Conservation (phyloP, 495 filamentous ascomycete species). For the Lophium mytilinum region DNA sequence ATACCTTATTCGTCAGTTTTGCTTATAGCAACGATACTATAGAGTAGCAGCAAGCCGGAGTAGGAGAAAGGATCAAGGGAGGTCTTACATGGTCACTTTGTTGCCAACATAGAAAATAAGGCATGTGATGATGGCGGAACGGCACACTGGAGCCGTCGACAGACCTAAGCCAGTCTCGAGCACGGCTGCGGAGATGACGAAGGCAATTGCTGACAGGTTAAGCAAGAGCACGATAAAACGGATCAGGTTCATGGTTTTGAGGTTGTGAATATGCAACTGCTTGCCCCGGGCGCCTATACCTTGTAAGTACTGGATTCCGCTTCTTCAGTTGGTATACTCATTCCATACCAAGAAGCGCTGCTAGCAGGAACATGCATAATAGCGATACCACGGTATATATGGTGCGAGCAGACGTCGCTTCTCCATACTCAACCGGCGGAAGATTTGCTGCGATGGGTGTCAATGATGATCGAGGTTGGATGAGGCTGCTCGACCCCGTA, state of each 20-base stretch:
- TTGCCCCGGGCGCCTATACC: constrained; percentile 19
- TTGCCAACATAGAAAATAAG: constrained; percentile 31
- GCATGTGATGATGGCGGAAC: constrained; percentile 29
- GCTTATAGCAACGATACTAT: not conserved
- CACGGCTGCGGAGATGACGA: constrained; percentile 21
- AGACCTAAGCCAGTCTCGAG: constrained; percentile 18
- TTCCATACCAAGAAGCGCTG: constrained; percentile 13
- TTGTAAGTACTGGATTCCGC: not conserved
- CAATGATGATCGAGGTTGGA: not conserved
- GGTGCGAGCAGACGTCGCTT: constrained; percentile 10
- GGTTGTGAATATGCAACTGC: constrained; percentile 8
- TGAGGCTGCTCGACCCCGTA: not conserved
- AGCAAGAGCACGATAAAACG: constrained; percentile 18
- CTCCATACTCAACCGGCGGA: constrained; percentile 2
- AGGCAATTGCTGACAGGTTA: constrained; percentile 16
- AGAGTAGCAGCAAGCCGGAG: not conserved
- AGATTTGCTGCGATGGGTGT: not conserved
- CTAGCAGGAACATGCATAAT: constrained; percentile 10
- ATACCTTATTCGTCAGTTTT: constrained; percentile 19
- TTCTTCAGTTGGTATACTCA: not conserved
- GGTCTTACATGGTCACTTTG: constrained; percentile 28
- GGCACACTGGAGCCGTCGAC: constrained; percentile 14
- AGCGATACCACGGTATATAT: constrained; percentile 16
- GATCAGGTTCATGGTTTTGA: constrained; percentile 21
- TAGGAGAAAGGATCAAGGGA: not conserved